phyloP scores from a whole-genome alignment of 129 eudicot genomes.

The sunflower (Helianthus annuus) region HanXRQr2.0-SUNRISE NC_035445.2:85403757-85404256 shows the following conservation, averaged over 20 bases:
- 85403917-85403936: conserved; percentile 53
- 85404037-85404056: conserved; percentile 35
- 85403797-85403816: conserved; percentile 65
- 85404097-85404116: conserved; percentile 77
- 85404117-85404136: conserved; percentile 53
- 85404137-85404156: conserved; percentile 62
- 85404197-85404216: conserved; percentile 66
- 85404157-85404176: conserved; percentile 63
- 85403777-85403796: conserved; percentile 74
- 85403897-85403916: conserved; percentile 61
- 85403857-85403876: conserved; percentile 52
- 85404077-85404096: conserved; percentile 59
- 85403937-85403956: conserved; percentile 69
- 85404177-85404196: conserved; percentile 84
- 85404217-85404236: conserved; percentile 61
- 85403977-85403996: conserved; percentile 67
- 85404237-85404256: conserved; percentile 30
- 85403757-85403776: conserved; percentile 56
- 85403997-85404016: conserved; percentile 62
- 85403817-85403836: conserved; percentile 46
- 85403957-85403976: conserved; percentile 65
- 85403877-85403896: conserved; percentile 45
- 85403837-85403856: conserved; percentile 59
- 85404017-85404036: conserved; percentile 56
- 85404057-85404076: conserved; percentile 49